Evolutionary conservation across 306 rosid genomes (phyloP).

Genomic region (Prunus fruticosa): DNA sequence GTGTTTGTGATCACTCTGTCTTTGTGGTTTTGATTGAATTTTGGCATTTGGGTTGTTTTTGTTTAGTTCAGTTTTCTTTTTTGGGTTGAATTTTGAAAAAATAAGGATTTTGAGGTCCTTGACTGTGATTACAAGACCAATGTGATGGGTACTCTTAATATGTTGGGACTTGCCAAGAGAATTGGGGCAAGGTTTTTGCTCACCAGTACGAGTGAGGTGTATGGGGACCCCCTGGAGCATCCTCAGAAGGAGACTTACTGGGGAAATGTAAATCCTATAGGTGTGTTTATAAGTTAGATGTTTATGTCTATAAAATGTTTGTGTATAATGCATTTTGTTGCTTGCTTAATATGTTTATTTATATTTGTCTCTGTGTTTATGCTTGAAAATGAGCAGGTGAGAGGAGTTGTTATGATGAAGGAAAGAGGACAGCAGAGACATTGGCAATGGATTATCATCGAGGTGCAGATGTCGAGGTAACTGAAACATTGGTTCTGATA

Average conservation of each 20-base stretch:
- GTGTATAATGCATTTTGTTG: background rate
- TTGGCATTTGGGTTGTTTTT: background rate
- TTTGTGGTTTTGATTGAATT: background rate
- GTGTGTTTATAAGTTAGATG: constrained; percentile 40
- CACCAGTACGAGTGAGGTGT: constrained; percentile 96
- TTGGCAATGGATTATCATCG: constrained; percentile 96
- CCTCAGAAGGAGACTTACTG: constrained; percentile 97
- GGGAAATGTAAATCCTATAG: constrained; percentile 99
- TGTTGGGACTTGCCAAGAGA: constrained; percentile 95
- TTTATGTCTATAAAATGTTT: background rate
- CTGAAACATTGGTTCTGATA: background rate
- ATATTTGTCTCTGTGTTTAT: background rate
- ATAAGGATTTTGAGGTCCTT: constrained; percentile 36
- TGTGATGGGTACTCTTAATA: constrained; percentile 97
- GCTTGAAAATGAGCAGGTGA: constrained; percentile 53
- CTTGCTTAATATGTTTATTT: background rate
- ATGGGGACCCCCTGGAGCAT: constrained; percentile 96
- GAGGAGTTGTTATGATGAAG: constrained; percentile 98
- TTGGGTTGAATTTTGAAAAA: background rate
- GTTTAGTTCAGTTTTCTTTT: background rate
- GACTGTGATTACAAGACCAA: constrained; percentile 84
- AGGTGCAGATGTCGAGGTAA: constrained; percentile 95
- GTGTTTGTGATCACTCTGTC: background rate
- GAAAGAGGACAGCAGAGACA: constrained; percentile 95
- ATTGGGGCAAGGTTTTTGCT: constrained; percentile 93